Evolutionary conservation across 2,329 filamentous ascomycete species (phyloP).

Genomic region (Helotiales sp.): DNA sequence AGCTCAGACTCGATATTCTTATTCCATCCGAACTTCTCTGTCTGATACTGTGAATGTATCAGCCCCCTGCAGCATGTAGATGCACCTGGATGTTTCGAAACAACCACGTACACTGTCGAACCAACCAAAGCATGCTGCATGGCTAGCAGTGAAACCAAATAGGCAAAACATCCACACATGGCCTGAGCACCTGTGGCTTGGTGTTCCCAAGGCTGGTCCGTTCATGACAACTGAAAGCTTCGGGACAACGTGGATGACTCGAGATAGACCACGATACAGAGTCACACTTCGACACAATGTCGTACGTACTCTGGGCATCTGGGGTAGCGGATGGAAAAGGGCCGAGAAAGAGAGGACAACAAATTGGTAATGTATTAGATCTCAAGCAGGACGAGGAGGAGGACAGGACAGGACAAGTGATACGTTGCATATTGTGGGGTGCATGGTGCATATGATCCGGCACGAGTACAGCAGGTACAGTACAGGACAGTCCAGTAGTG

Average conservation of each 20-base stretch:
- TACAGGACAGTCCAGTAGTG: no score
- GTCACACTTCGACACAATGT: constrained; percentile 10
- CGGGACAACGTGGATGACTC: constrained; percentile 11
- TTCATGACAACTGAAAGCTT: constrained; percentile 7
- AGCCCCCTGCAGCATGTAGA: constrained; percentile 13
- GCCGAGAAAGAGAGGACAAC: constrained; percentile 10
- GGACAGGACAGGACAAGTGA: constrained; percentile 5
- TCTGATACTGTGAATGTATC: constrained; percentile 20
- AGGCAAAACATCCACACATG: constrained; percentile 14
- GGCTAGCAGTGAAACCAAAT: constrained; percentile 12
- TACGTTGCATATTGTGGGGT: constrained; percentile 24
- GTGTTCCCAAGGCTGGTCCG: neutral
- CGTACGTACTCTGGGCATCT: no score
- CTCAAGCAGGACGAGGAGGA: constrained; percentile 1
- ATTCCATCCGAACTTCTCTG: constrained; percentile 24
- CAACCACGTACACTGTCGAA: constrained; percentile 4
- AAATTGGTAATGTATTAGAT: constrained; percentile 11
- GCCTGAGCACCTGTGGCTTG: constrained; percentile 10
- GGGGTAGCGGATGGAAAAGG: constrained; percentile 17
- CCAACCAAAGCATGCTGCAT: constrained; percentile 22
- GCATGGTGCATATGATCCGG: constrained; percentile 17
- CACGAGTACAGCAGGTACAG: no score
- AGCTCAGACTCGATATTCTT: neutral
- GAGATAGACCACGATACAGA: constrained; percentile 16
- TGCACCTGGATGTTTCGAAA: constrained; percentile 24